Percentiles rank a stretch among this genome's conserved stretches.
Conservation (phyloP, 345 rosid genomes). For the Citrus sinensis region DNA sequence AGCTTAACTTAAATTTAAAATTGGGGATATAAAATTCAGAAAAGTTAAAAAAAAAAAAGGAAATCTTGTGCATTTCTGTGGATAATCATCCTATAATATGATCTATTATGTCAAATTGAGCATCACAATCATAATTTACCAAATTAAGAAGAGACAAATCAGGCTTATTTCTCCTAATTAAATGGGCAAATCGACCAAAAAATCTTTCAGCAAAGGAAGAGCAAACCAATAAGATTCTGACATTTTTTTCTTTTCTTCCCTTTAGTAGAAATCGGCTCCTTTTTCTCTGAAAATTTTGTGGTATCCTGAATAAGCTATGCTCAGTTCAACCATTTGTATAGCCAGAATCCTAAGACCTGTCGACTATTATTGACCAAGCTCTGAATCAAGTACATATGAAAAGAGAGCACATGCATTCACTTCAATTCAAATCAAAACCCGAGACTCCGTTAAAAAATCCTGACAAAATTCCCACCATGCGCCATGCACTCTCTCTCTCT, state of each 20-base stretch:
- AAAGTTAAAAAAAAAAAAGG: not conserved
- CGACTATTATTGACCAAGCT: constrained; percentile 11
- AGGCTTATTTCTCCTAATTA: not conserved
- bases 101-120: not conserved
- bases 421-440: constrained; percentile 18
- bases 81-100: not conserved
- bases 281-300: not conserved
- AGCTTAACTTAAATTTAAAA: too few species aligned
- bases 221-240: not conserved
- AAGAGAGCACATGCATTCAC: constrained; percentile 25
- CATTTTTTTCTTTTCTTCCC: not conserved
- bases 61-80: too few species aligned
- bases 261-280: not conserved
- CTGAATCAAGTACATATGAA: not conserved
- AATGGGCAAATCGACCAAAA: not conserved
- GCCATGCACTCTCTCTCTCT: constrained; percentile 27
- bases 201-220: not conserved
- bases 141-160: not conserved
- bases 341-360: not conserved
- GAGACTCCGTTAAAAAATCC: constrained; percentile 25
- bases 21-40: not conserved
- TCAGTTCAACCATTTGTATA: not conserved
- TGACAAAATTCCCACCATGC: constrained; percentile 37
- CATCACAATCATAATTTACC: not conserved
- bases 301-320: not conserved